Evolutionary conservation across 1,139 yeast species (phyloP), one percentile per base, ranked within the genome.

Genomic region (Magnusiomyces paraingens): DNA sequence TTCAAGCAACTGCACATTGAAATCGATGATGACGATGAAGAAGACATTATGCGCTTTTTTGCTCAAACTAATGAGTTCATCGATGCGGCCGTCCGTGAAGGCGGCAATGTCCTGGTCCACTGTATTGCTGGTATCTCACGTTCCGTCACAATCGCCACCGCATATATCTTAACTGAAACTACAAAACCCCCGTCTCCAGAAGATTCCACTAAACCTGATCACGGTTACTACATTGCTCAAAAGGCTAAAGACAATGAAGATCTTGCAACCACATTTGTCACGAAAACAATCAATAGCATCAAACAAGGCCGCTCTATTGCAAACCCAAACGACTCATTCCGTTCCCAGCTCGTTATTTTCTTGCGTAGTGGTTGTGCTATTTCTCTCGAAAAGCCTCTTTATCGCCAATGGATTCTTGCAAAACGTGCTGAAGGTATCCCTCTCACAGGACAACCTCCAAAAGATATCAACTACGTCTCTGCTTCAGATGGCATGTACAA

Each of bases 41-140:
- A 83, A 22, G 83, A 91, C 60, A 75, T 93, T 12, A 66, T 90
- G 57, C 79, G 81, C 54, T 73, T 78, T 59, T 77, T 93, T 55
- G 76, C 78, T 14, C 77, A 77, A 48, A 74, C 86, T 1, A 84
- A 84, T 62, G 70, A 70, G 12, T 89, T 87, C 66, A 86, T 93
- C 8, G 85, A 84, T 48, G 62, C 68, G 1, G 90, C 91, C 0
- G 71, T 87, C 43, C 78, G 52, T 15, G 47, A 49, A 2, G 62
- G 62, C 41, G 58, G 55, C 42, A 56, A 66, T 5, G 66, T 71
- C 5, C 63, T 73, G 17, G 73, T 74, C 17, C 77, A 73, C 57
- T 74, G 71, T 58, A 88, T 90, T 54, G 96, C 96, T 35, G 99
- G 99, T 1, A 80, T 83, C 29, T 87, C 96, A 1, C 73, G 99